phyloP scores from a whole-genome alignment of 805 yeast species.

The Geotrichum ghanense region DNA sequence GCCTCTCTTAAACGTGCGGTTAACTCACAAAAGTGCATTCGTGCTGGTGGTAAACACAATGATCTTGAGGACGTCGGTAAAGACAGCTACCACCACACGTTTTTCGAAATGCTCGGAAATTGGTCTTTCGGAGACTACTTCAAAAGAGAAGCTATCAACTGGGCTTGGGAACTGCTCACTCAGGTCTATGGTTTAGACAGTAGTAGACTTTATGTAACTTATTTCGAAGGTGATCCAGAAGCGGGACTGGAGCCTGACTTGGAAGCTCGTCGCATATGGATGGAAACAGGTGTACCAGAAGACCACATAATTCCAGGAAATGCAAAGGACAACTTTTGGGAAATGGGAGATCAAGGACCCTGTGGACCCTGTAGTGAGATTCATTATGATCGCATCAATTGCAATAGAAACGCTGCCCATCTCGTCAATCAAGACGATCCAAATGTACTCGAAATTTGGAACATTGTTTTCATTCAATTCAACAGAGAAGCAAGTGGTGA shows the following conservation, averaged over 20 bases:
- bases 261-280: slow-evolving; percentile 87
- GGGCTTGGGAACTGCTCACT: slow-evolving; percentile 88
- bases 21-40: slow-evolving; percentile 95
- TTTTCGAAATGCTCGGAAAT: slow-evolving; percentile 98
- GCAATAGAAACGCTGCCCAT: slow-evolving; percentile 91
- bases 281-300: slow-evolving; percentile 75
- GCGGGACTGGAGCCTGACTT: slow-evolving; percentile 84
- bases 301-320: slow-evolving; percentile 90
- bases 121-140: slow-evolving; percentile 99
- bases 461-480: slow-evolving; percentile 91
- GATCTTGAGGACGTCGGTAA: slow-evolving; percentile 98
- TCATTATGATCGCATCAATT: slow-evolving; percentile 97
- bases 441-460: slow-evolving; percentile 96
- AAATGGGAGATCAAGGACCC: slow-evolving; percentile 99
- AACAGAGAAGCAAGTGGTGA: slow-evolving; percentile 86
- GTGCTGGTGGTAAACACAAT: slow-evolving; percentile 98
- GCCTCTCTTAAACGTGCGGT: slow-evolving; percentile 77
- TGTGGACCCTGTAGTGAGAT: slow-evolving; percentile 99
- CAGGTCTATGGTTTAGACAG: slow-evolving; percentile 67
- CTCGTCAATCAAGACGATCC: slow-evolving; percentile 97
- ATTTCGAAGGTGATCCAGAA: slow-evolving; percentile 85
- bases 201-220: slow-evolving; percentile 84
- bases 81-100: slow-evolving; percentile 98
- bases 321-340: slow-evolving; percentile 95
- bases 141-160: slow-evolving; percentile 82